These are phyloP conservation scores for Ceratocystis colombiana DNA, from an alignment of 2,329 filamentous ascomycete species.

Conservation along the genomic window DNA sequence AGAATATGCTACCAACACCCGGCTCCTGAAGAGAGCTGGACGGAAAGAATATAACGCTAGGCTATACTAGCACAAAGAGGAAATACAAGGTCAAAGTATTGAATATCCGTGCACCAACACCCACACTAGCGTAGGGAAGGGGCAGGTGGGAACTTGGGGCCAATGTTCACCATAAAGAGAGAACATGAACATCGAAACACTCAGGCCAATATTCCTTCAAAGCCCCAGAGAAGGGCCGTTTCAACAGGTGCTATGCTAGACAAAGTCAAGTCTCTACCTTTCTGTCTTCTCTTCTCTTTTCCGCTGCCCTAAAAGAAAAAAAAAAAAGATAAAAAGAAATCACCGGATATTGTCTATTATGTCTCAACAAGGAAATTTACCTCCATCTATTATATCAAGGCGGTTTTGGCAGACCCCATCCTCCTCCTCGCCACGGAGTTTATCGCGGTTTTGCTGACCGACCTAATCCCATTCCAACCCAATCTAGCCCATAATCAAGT, in stretches of 20 bases:
- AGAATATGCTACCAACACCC: neutral
- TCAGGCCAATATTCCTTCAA: conserved; percentile 12
- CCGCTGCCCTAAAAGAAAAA: neutral
- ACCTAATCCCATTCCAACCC: neutral
- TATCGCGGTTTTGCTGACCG: neutral
- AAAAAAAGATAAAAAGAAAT: neutral
- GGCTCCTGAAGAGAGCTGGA: neutral
- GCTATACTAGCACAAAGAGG: neutral
- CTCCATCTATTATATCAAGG: neutral
- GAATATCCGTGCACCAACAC: neutral
- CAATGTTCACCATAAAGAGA: conserved; percentile 8
- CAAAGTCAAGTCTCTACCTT: neutral
- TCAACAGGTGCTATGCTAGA: neutral
- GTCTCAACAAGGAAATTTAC: neutral
- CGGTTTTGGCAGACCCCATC: neutral
- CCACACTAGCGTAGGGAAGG: neutral
- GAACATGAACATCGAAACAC: conserved; percentile 3
- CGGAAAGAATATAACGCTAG: neutral
- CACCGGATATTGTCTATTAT: neutral
- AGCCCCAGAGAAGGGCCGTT: conserved; percentile 17
- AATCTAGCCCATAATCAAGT: neutral
- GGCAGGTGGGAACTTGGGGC: neutral
- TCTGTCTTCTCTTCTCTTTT: neutral
- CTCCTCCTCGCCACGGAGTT: neutral
- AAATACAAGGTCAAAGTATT: neutral